These are phyloP conservation scores for Diaporthe humulicola DNA, from an alignment of 2,329 filamentous ascomycete genomes.

Conservation along the genomic window DNA sequence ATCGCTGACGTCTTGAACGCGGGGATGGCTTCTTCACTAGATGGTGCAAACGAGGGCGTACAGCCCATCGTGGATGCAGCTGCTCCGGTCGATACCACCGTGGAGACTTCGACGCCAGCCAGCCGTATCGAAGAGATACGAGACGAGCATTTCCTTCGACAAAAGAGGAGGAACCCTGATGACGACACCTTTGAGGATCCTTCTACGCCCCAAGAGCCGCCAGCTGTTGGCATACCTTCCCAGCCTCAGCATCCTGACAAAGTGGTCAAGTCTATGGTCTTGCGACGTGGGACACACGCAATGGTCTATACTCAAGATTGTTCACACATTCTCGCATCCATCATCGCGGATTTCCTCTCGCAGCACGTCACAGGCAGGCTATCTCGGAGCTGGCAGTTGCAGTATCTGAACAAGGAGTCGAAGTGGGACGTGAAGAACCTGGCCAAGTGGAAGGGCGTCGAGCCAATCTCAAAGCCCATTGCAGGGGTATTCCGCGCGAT, in stretches of 20 bases:
- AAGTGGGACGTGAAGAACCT: conserved; percentile 99
- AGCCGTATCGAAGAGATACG: conserved; percentile 54
- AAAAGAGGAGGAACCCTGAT: conserved; percentile 38
- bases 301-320: conserved; percentile 84
- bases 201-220: conserved; percentile 59
- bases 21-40: conserved; percentile 41
- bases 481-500: conserved; percentile 86
- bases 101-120: conserved; percentile 44
- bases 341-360: conserved; percentile 86
- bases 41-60: conserved; percentile 38
- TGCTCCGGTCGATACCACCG: conserved; percentile 58
- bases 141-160: conserved; percentile 53
- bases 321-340: conserved; percentile 81
- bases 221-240: conserved; percentile 56
- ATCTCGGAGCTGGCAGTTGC: conserved; percentile 89
- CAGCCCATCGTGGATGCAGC: conserved; percentile 60
- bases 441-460: conserved; percentile 87
- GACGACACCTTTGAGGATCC: conserved; percentile 58
- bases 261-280: conserved; percentile 75
- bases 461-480: conserved; percentile 83
- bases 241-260: conserved; percentile 63
- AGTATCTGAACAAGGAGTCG: conserved; percentile 84
- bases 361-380: conserved; percentile 82
- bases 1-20: conserved; percentile 64
- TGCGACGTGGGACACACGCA: conserved; percentile 85